Base-by-base conservation (phyloP, 139 green algal species). In the Chlorella sorokiniana region DNA sequence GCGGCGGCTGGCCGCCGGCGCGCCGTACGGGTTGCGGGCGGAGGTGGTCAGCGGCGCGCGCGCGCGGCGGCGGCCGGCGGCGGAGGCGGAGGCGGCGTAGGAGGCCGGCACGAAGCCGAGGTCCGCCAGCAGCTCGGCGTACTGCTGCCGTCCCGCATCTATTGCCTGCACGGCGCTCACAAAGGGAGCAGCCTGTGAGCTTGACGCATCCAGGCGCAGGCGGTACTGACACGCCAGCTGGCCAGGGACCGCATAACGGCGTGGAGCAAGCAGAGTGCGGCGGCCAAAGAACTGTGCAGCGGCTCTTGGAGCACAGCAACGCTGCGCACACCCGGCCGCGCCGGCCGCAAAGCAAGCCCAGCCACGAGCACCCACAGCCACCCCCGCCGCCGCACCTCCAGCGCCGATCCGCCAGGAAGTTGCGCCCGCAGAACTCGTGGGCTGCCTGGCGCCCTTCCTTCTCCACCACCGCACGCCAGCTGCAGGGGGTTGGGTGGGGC, bases 81-180 rank as follows among this genome's bases (percentile, higher is more conserved):
- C 73, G 23, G 73, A 68, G 35, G 63, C 69, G 38, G 27, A 45
- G 4, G 33, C 11, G 1, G 67, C 51, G 41, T 93, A 91, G 59
- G 31, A 79, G 1, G 33, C 23, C 0, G 88, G 79, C 41, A 95
- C 40, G 78, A 98, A 96, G 41, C 92, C 91, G 1, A 94, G 76
- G 51, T 95, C 91, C 16, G 86, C 85, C 37, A 98, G 87, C 1
- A 88, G 91, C 14, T 78, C 82, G 11, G 93, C 94, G 62, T 92
- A 94, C 76, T 98, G 91, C 14, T 64, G 70, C 4, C 94, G 85
- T 38, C 91, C 89, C 11, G 89, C 86, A 25, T 89, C 63, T 4
- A 96, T 93, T 1, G 86, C 88, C 78, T 96, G 89, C 79, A 96
- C 79, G 0, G 86, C 88, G 59, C 2, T n/a, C n/a, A 65, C 3